phyloP scores from a whole-genome alignment of 2,329 filamentous ascomycete genomes.

The Aureobasidium sp. region DNA sequence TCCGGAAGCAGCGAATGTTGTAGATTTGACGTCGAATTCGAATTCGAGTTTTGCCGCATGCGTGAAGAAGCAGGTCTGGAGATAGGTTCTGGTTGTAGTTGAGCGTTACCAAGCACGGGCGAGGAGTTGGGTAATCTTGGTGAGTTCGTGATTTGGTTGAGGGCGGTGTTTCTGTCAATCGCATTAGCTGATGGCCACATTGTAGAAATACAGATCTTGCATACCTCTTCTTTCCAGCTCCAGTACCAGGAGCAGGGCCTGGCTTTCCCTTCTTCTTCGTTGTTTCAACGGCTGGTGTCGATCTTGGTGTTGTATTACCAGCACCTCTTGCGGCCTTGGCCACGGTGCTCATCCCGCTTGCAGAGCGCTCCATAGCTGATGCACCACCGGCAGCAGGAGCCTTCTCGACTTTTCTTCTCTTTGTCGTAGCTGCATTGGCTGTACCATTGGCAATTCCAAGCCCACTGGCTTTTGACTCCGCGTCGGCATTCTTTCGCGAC shows the following conservation, averaged over 20 bases:
- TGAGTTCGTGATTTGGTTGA: slow-evolving; percentile 48
- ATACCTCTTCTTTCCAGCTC: slow-evolving; percentile 69
- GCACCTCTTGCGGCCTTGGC: slow-evolving; percentile 35
- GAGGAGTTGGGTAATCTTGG: slow-evolving; percentile 60
- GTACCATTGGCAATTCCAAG: slow-evolving; percentile 55
- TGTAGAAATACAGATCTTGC: slow-evolving; percentile 21
- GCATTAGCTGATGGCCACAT: neutral
- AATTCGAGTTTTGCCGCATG: slow-evolving; percentile 63
- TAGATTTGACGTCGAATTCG: slow-evolving; percentile 42
- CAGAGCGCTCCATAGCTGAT: slow-evolving; percentile 57
- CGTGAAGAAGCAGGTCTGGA: slow-evolving; percentile 61
- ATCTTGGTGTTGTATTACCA: slow-evolving; percentile 54
- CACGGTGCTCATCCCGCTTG: slow-evolving; percentile 40
- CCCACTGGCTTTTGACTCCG: slow-evolving; percentile 37
- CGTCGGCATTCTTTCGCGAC: slow-evolving; percentile 52
- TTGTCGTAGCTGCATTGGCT: slow-evolving; percentile 49
- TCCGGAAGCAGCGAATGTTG: slow-evolving; percentile 33
- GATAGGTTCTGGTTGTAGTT: slow-evolving; percentile 47
- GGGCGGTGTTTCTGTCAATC: slow-evolving; percentile 34
- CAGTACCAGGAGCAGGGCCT: slow-evolving; percentile 52
- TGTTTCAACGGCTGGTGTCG: slow-evolving; percentile 58
- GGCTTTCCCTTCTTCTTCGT: slow-evolving; percentile 62
- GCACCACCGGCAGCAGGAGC: slow-evolving; percentile 32
- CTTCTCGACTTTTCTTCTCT: slow-evolving; percentile 78
- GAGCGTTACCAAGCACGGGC: slow-evolving; percentile 61